phyloP scores from a whole-genome alignment of 257 asterid genomes.

The Solanum ahanhuiri region DNA sequence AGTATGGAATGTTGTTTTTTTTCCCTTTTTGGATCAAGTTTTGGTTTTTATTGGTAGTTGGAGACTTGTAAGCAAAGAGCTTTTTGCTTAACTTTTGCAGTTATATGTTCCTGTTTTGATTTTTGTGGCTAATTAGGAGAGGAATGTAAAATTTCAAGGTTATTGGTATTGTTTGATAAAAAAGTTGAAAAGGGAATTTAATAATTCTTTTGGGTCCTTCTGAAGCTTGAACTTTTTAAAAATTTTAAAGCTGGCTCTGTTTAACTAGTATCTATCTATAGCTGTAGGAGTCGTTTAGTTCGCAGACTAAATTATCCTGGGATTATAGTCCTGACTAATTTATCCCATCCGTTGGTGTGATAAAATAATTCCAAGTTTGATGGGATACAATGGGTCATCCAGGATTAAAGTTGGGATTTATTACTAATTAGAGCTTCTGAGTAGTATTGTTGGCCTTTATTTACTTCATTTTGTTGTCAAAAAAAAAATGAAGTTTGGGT shows the following conservation, averaged over 20 bases:
- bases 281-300: neutral
- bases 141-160: neutral
- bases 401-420: neutral
- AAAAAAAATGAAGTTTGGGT: neutral
- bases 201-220: neutral
- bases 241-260: neutral
- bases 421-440: neutral
- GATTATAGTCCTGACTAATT: no score
- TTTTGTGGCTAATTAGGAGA: neutral
- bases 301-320: no score
- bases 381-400: neutral
- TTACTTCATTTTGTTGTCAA: neutral
- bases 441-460: neutral
- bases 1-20: neutral
- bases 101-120: neutral
- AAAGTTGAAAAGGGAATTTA: neutral
- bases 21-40: neutral
- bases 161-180: neutral
- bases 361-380: neutral
- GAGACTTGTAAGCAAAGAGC: neutral
- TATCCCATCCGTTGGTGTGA: neutral
- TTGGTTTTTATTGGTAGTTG: neutral
- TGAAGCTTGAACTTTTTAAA: neutral
- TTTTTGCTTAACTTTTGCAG: neutral
- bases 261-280: neutral